Conservation (phyloP, 73 alveolate species). For the Paramecium octaurelia region DNA sequence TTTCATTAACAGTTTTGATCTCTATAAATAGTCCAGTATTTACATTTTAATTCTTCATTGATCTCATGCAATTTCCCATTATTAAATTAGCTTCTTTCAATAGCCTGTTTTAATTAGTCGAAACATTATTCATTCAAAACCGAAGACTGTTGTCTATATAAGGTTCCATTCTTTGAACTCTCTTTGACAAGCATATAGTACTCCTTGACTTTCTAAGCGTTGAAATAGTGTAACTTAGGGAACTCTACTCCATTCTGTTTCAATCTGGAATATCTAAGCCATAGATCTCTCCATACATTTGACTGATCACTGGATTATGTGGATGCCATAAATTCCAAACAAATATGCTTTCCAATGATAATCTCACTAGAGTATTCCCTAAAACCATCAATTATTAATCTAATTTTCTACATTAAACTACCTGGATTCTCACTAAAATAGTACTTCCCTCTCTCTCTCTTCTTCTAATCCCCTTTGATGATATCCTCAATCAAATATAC, state of each 20-base stretch:
- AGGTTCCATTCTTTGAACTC: background rate
- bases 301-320: background rate
- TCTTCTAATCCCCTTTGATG: background rate
- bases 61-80: background rate
- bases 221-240: conserved; percentile 21
- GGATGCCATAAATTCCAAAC: conserved; percentile 35
- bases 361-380: conserved; percentile 9
- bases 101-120: background rate
- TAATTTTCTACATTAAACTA: background rate
- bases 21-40: background rate
- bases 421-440: background rate
- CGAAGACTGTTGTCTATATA: background rate
- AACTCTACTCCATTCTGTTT: background rate
- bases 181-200: background rate
- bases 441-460: background rate
- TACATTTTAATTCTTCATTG: background rate
- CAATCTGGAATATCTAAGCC: background rate
- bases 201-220: conserved; percentile 9
- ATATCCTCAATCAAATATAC: background rate
- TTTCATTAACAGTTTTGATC: background rate
- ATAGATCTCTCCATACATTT: background rate
- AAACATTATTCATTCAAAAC: background rate
- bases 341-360: background rate
- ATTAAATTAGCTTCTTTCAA: background rate
- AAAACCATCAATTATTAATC: background rate